These are phyloP conservation scores for Ceratobasidium sp. DNA, from an alignment of 1,284 basidiomycete species.

Conservation along the genomic window DNA sequence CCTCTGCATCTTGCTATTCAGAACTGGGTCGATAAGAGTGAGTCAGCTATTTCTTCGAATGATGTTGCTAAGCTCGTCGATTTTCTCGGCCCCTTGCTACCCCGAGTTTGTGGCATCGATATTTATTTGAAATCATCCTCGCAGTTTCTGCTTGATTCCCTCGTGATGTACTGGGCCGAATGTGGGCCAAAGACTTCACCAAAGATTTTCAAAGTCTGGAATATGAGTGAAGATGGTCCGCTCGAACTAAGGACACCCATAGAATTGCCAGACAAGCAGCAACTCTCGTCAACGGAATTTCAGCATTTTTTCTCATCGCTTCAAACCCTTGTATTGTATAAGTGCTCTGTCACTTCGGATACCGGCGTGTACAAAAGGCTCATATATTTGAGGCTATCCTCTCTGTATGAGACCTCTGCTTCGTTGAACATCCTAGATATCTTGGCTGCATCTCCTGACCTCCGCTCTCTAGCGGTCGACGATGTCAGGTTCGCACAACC, in stretches of 20 bases:
- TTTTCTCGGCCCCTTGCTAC: neutral
- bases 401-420: neutral
- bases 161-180: neutral
- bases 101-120: neutral
- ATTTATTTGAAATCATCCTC: neutral
- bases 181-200: neutral
- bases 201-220: slow-evolving; percentile 11
- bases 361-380: neutral
- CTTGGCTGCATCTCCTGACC: neutral
- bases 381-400: neutral
- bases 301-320: neutral
- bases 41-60: neutral
- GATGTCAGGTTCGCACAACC: neutral
- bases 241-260: neutral
- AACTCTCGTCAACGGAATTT: neutral
- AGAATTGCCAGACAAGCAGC: neutral
- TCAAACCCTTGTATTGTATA: neutral
- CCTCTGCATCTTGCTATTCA: neutral
- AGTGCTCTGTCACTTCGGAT: neutral
- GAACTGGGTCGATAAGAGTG: neutral
- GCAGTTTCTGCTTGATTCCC: neutral
- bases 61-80: neutral
- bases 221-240: neutral
- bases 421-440: neutral
- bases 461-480: neutral